A percentile compares a stretch with the other conserved stretches of the same genome.
phyloP scores from a whole-genome alignment of 2,329 filamentous ascomycete genomes.

The Xylariaceae sp. region DNA sequence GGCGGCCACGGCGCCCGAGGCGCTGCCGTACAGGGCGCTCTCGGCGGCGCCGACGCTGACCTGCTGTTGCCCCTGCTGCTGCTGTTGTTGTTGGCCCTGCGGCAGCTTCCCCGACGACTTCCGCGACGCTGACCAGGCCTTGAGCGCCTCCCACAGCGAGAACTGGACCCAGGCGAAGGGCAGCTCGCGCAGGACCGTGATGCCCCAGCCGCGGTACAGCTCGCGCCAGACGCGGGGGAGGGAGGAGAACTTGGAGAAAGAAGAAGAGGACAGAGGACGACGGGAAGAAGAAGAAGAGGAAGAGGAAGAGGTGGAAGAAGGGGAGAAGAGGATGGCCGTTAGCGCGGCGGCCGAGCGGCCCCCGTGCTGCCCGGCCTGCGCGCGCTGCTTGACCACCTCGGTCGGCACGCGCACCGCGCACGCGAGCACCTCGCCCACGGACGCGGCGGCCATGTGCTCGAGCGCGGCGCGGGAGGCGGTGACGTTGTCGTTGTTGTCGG shows the following conservation, averaged over 20 bases:
- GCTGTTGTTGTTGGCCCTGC: constrained; percentile 6
- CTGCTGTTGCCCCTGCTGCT: constrained; percentile 15
- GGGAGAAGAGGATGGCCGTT: constrained; percentile 55
- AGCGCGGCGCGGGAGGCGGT: too few species aligned
- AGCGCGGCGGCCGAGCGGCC: constrained; percentile 61
- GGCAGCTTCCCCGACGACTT: constrained; percentile 30
- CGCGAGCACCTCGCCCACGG: constrained; percentile 80
- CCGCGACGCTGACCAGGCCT: constrained; percentile 54
- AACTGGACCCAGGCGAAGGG: constrained; percentile 98
- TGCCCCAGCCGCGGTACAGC: constrained; percentile 83
- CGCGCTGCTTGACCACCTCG: constrained; percentile 94
- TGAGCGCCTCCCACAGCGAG: constrained; percentile 91
- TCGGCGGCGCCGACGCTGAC: constrained; percentile 60
- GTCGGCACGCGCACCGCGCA: constrained; percentile 90
- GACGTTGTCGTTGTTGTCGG: constrained; percentile 20
- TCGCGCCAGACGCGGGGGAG: constrained; percentile 63
- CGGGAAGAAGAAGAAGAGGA: too few species aligned
- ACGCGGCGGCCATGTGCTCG: constrained; percentile 78
- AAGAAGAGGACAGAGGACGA: constrained; percentile 14
- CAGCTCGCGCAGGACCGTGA: constrained; percentile 92
- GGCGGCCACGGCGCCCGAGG: constrained; percentile 79
- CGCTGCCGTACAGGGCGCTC: constrained; percentile 76
- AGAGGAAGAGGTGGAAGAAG: constrained; percentile 22
- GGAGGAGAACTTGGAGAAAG: too few species aligned
- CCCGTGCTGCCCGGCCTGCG: constrained; percentile 78